Conservation (phyloP, 2,329 filamentous ascomycete genomes). For the Cladosporium sp. region DNA sequence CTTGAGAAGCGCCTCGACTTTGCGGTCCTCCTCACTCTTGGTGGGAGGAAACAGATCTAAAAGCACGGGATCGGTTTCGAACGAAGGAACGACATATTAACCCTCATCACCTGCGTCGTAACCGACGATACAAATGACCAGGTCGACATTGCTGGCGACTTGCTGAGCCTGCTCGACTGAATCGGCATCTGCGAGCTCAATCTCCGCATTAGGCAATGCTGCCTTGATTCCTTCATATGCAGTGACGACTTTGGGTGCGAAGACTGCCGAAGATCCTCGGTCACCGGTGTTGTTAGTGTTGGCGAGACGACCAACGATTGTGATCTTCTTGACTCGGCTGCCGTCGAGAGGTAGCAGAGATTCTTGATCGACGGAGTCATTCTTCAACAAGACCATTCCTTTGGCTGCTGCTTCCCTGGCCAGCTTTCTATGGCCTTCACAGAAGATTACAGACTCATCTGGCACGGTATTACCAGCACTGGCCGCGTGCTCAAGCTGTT, state of each 20-base stretch:
- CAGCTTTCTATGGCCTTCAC: conserved; percentile 14
- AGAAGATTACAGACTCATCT: conserved; percentile 11
- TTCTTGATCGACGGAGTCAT: not conserved
- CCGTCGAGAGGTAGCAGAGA: conserved; percentile 1
- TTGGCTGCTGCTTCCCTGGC: conserved; percentile 15
- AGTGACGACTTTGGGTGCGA: conserved; percentile 14
- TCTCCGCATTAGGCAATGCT: conserved; percentile 7
- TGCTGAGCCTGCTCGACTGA: conserved; percentile 1
- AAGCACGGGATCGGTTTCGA: conserved; percentile 9
- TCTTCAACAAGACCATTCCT: conserved; percentile 20
- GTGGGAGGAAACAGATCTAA: conserved; percentile 12
- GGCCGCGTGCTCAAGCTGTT: conserved; percentile 2
- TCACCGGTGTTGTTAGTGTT: conserved; percentile 16
- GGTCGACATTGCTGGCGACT: conserved; percentile 6
- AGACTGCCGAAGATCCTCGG: conserved; percentile 13
- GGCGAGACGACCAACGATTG: conserved; percentile 16
- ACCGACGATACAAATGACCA: conserved; percentile 13
- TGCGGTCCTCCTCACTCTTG: not conserved
- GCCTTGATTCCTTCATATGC: conserved; percentile 13
- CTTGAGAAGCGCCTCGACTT: not conserved
- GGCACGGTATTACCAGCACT: not conserved
- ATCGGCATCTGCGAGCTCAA: conserved; percentile 13
- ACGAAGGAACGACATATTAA: conserved; percentile 14
- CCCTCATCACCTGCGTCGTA: conserved; percentile 13
- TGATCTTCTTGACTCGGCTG: conserved; percentile 2